Percentiles rank a stretch among this genome's conserved stretches.
These are phyloP conservation scores for Quercus parvula DNA, from an alignment of 306 rosid genomes.

Conservation along the genomic window DNA sequence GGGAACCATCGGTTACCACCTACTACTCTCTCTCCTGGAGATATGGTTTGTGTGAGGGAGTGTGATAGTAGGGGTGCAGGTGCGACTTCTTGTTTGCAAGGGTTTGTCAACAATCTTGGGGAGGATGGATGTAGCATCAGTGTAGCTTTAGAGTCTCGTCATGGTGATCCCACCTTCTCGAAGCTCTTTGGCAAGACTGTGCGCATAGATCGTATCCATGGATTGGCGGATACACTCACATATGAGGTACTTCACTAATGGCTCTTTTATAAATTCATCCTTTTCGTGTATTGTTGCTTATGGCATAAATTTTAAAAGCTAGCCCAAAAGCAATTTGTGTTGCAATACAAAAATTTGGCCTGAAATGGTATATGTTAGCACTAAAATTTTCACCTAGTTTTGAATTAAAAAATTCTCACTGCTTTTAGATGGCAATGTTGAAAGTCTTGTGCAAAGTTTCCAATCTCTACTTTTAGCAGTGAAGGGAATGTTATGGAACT, in stretches of 20 bases:
- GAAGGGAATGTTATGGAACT: background rate
- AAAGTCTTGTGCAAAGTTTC: background rate
- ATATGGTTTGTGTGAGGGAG: slow-evolving; percentile 83
- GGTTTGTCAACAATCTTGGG: slow-evolving; percentile 69
- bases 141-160: slow-evolving; percentile 73
- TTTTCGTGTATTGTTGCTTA: background rate
- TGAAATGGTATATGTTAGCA: background rate
- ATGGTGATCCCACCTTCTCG: slow-evolving; percentile 82
- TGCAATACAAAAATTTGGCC: background rate
- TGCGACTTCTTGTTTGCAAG: slow-evolving; percentile 78
- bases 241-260: slow-evolving; percentile 57
- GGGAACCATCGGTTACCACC: slow-evolving; percentile 78
- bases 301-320: background rate
- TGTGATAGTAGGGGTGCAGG: slow-evolving; percentile 81
- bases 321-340: background rate
- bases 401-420: background rate
- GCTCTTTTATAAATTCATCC: background rate
- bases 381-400: background rate
- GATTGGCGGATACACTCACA: slow-evolving; percentile 79
- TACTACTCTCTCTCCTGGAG: slow-evolving; percentile 81
- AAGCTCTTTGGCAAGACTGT: slow-evolving; percentile 77
- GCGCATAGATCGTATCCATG: slow-evolving; percentile 77
- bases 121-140: slow-evolving; percentile 73
- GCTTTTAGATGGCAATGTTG: background rate
- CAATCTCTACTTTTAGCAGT: background rate